Evolutionary conservation across 176 grass and related monocot genomes (phyloP), one percentile per base, ranked within the genome.

Genomic region (Pontederia paniculata): DNA sequence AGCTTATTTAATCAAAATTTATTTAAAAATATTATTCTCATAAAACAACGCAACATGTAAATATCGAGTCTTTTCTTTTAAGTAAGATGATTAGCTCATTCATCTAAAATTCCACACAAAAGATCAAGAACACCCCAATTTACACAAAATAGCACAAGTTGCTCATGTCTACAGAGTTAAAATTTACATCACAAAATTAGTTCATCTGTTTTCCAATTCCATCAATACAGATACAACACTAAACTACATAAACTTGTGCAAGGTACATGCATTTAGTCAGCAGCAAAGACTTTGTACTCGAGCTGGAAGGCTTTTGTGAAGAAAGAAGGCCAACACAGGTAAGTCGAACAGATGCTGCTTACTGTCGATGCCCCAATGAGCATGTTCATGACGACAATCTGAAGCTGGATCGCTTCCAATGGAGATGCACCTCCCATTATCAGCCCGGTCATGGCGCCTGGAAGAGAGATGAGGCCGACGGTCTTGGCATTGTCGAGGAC

Each of bases 371-470:
- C 77, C 11, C 80, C 86, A 52, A 88, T 90, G 52, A 87, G 83
- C 91, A 90, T 97, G 82, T 79, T 82, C 72, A 77, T 88, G 37
- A 85, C 89, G 5, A 95, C 78, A 50, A 85, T 82, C 85, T 95
- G 81, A 61, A 95, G 70, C 47, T 88, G 88, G 71, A 94, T 94
- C 9, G 88, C 83, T 48, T 94, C 79, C 41, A 87, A 52, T 9
- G 80, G 88, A 57, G 83, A 94, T 41, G 88, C 76, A 5, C 88
- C 83, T 12, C 76, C 88, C 88, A 94, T 94, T 45, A 94, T 87
- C 41, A 87, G 88, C 37, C 79, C 83, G 0, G 88, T 87, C 83
- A 94, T 87, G 48, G 88, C 76, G 21, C 88, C 88, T 8, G 88
- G 78, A 52, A 91, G 78, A 58, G 87, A 23, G 45, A 91, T 91